A percentile compares a stretch with the other conserved stretches of the same genome.
phyloP scores from a whole-genome alignment of 495 filamentous ascomycete genomes.

The Aspergillus carlsbadensis region DNA sequence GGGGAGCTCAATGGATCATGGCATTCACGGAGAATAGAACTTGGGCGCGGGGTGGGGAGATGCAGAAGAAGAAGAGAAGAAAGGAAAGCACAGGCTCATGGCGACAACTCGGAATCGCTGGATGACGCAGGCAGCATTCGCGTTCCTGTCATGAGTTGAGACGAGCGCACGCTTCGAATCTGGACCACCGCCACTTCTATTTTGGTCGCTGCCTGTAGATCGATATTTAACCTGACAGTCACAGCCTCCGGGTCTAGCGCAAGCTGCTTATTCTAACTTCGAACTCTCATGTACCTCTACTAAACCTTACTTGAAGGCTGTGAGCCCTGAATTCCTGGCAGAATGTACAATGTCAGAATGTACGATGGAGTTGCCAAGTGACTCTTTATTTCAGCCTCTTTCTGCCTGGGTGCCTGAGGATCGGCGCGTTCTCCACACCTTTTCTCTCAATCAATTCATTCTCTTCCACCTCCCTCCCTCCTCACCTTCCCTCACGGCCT shows the following conservation, averaged over 20 bases:
- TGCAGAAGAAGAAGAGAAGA: neutral
- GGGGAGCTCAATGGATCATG: conserved; percentile 7
- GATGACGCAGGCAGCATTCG: conserved; percentile 24
- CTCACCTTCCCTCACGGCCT: neutral
- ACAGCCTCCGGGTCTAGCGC: neutral
- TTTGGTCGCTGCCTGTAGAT: neutral
- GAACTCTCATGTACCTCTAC: no score
- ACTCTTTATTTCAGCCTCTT: conserved; percentile 1
- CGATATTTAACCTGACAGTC: neutral
- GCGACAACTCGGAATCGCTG: neutral
- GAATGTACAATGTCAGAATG: no score
- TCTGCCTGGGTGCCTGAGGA: conserved; percentile 11
- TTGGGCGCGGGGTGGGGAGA: neutral
- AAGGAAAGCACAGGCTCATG: conserved; percentile 13
- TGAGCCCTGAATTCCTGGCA: neutral
- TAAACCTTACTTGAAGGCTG: no score
- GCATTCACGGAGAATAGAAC: conserved; percentile 3
- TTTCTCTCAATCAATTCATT: neutral
- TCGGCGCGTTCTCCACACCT: conserved; percentile 1
- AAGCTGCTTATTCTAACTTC: no score
- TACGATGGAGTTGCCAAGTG: neutral
- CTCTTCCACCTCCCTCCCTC: conserved; percentile 12
- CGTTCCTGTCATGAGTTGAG: neutral
- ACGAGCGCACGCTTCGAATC: neutral
- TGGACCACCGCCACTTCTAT: neutral